Evolutionary conservation across 768 basidiomycete genomes (phyloP), one percentile per base, ranked within the genome.

Genomic region (Serendipita indica): DNA sequence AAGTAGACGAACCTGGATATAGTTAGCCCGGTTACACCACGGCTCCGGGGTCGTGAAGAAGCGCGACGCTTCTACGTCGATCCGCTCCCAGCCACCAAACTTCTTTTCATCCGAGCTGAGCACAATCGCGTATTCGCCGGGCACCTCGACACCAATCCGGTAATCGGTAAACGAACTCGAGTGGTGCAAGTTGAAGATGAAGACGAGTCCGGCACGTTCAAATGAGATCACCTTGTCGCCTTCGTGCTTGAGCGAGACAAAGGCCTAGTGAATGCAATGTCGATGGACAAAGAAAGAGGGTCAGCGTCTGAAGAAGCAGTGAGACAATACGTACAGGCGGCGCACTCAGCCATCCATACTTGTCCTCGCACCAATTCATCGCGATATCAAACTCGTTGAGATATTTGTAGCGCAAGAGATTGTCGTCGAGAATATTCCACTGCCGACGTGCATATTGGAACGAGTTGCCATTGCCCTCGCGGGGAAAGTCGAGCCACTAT

Each of bases 401-500:
- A 71, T 89, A 97, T 70, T 74, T 83, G 75, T 99, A 99, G n/a
- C 96, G 83, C 61, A 98, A 74, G 37, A 88, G 62, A 0, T 65
- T 63, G 67, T 99, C 91, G 68, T 96, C 94, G 52, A 89, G 82
- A 33, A 98, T 75, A 67, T 92, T 93, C 88, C 92, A 99, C 66
- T 98, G 96, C 25, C 96, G 82, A 37, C 96, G 84, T 20, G 96
- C 93, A 68, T 99, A 88, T 64, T 96, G 88, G 80, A 92, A 99
- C 12, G 92, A 96, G 71, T 91, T 89, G 68, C 81, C 79, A 68
- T 99, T 99, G 18, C 96, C 96, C 64, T 82, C 89, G 30, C 96
- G 86, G 39, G 96, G 96, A 73, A 99, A 99, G 71, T 99, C 96
- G 65, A 99, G 89, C 96, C 96, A 99, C 83, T 90, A 58, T n/a